Conservation (phyloP, 495 filamentous ascomycete species). For the Penicillium steckii region DNA sequence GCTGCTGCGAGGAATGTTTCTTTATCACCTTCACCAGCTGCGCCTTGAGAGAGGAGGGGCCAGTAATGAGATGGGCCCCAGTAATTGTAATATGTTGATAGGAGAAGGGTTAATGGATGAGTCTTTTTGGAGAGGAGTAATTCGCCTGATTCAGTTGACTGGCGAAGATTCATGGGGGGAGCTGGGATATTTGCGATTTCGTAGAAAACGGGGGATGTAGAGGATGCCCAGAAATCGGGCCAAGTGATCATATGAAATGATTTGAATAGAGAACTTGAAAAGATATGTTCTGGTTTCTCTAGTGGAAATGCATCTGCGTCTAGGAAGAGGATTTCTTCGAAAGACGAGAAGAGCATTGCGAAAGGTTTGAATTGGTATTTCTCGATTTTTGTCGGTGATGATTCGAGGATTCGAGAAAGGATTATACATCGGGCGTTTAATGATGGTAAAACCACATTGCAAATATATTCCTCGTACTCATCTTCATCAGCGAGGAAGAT, state of each 20-base stretch:
- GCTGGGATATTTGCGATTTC: conserved; percentile 36
- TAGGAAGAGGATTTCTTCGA: conserved; percentile 51
- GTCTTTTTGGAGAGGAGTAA: conserved; percentile 44
- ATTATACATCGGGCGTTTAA: conserved; percentile 47
- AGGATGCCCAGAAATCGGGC: conserved; percentile 56
- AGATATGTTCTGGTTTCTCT: conserved; percentile 32
- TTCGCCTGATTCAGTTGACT: conserved; percentile 49
- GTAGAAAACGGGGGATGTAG: conserved; percentile 47
- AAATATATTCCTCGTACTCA: conserved; percentile 48
- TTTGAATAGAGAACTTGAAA: conserved; percentile 41
- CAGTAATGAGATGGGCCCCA: conserved; percentile 51
- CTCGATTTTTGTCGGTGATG: conserved; percentile 17
- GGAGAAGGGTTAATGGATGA: conserved; percentile 44
- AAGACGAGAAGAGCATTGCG: conserved; percentile 50
- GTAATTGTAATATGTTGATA: conserved; percentile 56
- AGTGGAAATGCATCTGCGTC: conserved; percentile 50
- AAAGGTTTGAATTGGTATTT: conserved; percentile 51
- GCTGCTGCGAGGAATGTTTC: conserved; percentile 54
- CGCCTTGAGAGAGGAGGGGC: conserved; percentile 47
- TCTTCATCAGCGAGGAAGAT: conserved; percentile 44
- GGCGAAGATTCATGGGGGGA: conserved; percentile 20
- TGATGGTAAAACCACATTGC: conserved; percentile 40
- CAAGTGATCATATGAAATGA: conserved; percentile 49
- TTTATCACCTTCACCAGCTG: conserved; percentile 54
- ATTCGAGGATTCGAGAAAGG: conserved; percentile 29